Evolutionary conservation across 1,139 yeast species (phyloP), one percentile per base, ranked within the genome.

Genomic region (Hemisphaericaspora xylanilytica): DNA sequence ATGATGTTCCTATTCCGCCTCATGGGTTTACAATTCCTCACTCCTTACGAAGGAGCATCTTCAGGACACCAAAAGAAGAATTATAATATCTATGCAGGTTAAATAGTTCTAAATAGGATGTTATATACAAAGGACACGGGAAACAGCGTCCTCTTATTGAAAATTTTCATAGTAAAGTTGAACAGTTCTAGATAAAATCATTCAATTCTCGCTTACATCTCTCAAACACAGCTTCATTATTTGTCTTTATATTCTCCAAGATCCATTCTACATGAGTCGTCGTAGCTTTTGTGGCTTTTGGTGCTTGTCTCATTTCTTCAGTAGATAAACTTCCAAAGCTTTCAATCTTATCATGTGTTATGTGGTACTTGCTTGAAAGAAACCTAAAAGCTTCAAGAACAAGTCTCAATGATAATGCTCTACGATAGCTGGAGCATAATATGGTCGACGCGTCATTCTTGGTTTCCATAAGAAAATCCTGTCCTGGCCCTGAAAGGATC

Each of bases 401-500:
- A 1, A 59, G 28, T 25, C 30, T 33, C 16, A 34, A 14, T 6
- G 40, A 32, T 17, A 38, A 33, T n/a, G 41, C 35, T 5, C 25
- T 14, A 9, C 18, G 16, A 15, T 32, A 14, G 17, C 12, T 20
- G 9, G 27, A 22, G 5, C 20, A 10, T 4, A 21, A 15, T n/a
- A 20, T 3, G 9, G 20, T 4, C 6, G 3, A 18, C 4, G 4
- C 4, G 17, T 33, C 12, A 11, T 9, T 15, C 14, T 14, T 21
- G 2, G 13, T 12, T 15, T 42, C 41, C 21, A 53, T 58, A n/a
- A 59, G 45, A n/a, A 74, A 49, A 28, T 67, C 70, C 28, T 61
- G 50, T 1, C 71, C 74, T 37, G 63, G 65, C 3, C 62, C 52
- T 38, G 49, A 46, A 5, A 61, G 37, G 2, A 46, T 41, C 22